These are phyloP conservation scores for Gnomoniopsis sp. DNA, from an alignment of 2,329 filamentous ascomycete species.

Conservation along the genomic window DNA sequence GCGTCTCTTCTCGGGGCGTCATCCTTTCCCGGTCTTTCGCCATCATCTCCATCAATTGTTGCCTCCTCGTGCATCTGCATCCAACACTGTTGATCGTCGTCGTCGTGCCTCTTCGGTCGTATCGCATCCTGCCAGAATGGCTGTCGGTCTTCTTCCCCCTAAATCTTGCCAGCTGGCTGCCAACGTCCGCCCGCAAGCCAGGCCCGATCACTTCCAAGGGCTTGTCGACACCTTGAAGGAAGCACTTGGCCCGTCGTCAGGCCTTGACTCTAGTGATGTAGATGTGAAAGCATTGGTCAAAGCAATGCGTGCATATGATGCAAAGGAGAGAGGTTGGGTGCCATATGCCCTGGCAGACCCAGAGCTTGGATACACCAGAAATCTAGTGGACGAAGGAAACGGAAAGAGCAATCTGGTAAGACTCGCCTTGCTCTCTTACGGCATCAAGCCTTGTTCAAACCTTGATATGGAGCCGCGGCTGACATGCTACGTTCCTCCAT, in stretches of 20 bases:
- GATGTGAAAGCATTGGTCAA: conserved; percentile 67
- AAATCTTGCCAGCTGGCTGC: neutral
- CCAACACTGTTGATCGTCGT: neutral
- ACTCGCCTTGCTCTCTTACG: neutral
- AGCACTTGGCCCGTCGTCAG: conserved; percentile 75
- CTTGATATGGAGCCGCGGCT: conserved; percentile 7
- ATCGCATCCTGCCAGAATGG: conserved; percentile 22
- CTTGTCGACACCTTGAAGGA: conserved; percentile 72
- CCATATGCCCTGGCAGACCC: conserved; percentile 71
- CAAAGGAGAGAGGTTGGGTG: conserved; percentile 67
- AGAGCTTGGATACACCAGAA: conserved; percentile 74
- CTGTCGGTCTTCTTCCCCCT: conserved; percentile 21
- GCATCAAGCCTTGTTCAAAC: neutral
- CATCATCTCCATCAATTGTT: neutral
- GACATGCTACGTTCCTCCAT: conserved; percentile 9
- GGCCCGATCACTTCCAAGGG: conserved; percentile 52
- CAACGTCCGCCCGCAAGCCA: neutral
- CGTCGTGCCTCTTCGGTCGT: conserved; percentile 3
- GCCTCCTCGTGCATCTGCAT: neutral
- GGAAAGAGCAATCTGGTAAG: conserved; percentile 53
- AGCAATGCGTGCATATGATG: conserved; percentile 73
- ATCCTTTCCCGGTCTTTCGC: neutral
- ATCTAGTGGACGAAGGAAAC: conserved; percentile 87
- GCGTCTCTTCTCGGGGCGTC: neutral
- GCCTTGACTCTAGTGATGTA: conserved; percentile 77